A percentile compares a stretch with the other conserved stretches of the same genome.
These are phyloP conservation scores for Sporothrix globosa DNA, from an alignment of 2,329 filamentous ascomycete genomes.

Conservation along the genomic window DNA sequence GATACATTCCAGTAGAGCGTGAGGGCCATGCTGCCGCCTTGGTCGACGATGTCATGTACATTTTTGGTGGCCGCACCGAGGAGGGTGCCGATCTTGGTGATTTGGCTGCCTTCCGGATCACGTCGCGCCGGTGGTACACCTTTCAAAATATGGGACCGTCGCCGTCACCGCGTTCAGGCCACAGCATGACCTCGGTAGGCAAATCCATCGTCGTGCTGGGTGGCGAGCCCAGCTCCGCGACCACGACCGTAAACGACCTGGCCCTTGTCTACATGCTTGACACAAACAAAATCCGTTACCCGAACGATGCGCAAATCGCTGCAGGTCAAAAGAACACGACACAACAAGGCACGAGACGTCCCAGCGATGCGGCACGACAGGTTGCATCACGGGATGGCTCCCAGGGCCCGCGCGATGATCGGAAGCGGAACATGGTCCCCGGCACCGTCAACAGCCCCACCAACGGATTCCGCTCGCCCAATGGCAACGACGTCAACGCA, in stretches of 20 bases:
- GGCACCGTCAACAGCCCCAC: constrained; percentile 45
- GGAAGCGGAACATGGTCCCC: constrained; percentile 51
- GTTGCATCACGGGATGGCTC: constrained; percentile 56
- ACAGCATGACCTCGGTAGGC: constrained; percentile 95
- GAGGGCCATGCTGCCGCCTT: constrained; percentile 94
- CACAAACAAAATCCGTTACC: constrained; percentile 94
- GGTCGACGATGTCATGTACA: constrained; percentile 98
- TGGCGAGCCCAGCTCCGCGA: constrained; percentile 89
- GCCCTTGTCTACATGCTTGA: constrained; percentile 90
- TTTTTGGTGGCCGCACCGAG: constrained; percentile 94
- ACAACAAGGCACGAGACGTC: constrained; percentile 39
- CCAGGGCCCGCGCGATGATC: constrained; percentile 55
- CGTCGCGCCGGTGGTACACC: constrained; percentile 92
- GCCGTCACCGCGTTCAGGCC: constrained; percentile 88
- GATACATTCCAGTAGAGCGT: constrained; percentile 90
- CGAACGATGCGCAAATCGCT: constrained; percentile 67
- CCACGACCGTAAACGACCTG: constrained; percentile 78
- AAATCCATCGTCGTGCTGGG: constrained; percentile 92
- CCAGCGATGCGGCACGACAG: constrained; percentile 46
- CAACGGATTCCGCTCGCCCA: constrained; percentile 51
- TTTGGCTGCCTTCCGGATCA: constrained; percentile 75
- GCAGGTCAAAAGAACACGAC: constrained; percentile 37
- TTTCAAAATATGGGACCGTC: constrained; percentile 99
- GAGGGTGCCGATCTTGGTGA: constrained; percentile 92
- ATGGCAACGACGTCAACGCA: constrained; percentile 47